Base-by-base conservation (phyloP, 225 moss, liverwort and hornwort species). In the Bryoerythrophyllum caledonicum region DNA sequence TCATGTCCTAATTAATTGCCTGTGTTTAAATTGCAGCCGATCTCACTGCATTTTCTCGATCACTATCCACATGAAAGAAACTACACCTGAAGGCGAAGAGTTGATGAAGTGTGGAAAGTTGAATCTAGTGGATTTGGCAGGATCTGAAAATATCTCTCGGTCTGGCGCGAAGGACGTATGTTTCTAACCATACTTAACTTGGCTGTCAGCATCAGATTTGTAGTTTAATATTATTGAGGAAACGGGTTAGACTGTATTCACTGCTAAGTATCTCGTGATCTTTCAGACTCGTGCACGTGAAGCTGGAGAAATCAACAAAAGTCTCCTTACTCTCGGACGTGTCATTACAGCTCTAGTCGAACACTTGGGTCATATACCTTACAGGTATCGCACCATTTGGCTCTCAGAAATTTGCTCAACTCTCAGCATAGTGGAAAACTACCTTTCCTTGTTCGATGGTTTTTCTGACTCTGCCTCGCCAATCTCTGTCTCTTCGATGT, bases 231-330 rank as follows among this genome's bases (percentile, higher is more conserved):
- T 62, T 40, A 2, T n/a, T 12, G 46, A 70, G 46, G 62, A 65
- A 41, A 41, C 4, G 7, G 1, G 7, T 72, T 7, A 38, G 38
- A 38, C 30, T 12, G 80, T 4, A 15, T 48, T 48, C 19, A 59
- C 68, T 20, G 24, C 62, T 71, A n/a, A 78, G 68, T 62, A 49
- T 28, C 44, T 68, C 30, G 25, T 67, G 8, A 52, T 54, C 46
- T 68, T 70, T 24, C 90, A 96, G 93, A 90, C 82, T 65, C 84
- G 97, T 55, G 97, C 97, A 56, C 88, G 97, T 61, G 97, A 97
- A 84, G 94, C 94, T 58, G 97, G 97, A 69, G 97, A 97, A 75
- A 94, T 97, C 62, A 97, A 97, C 64, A 97, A 94, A 78, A 97
- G 97, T 79, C 75, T 97, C 7, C 84, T 97, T 35, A 97, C 97